Conservation (phyloP, 768 basidiomycete genomes). For the Termitomyces sp. region DNA sequence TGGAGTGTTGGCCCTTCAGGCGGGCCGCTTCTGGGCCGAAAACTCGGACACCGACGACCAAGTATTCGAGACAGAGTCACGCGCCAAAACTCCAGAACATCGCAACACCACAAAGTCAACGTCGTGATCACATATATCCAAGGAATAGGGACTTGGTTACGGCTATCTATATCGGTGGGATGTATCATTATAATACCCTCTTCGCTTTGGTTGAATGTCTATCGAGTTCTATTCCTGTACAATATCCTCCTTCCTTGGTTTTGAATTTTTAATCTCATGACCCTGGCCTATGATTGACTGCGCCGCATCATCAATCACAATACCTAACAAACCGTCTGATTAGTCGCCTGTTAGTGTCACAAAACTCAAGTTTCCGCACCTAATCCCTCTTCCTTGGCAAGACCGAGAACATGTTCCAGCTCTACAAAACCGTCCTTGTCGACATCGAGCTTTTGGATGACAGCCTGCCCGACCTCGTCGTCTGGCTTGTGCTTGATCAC, state of each 20-base stretch:
- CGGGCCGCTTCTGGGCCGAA: constrained; percentile 83
- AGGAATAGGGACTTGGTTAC: constrained; percentile 4
- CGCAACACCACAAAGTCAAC: background rate
- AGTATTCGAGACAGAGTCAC: constrained; percentile 27
- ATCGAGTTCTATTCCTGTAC: constrained; percentile 56
- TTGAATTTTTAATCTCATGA: constrained; percentile 70
- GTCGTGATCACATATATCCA: background rate
- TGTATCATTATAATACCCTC: constrained; percentile 20
- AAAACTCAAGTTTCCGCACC: constrained; percentile 35
- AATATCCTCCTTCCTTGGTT: constrained; percentile 95
- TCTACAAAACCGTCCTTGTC: constrained; percentile 96
- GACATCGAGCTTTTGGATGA: constrained; percentile 91
- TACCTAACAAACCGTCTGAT: constrained; percentile 39
- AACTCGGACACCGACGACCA: constrained; percentile 60
- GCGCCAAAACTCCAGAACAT: constrained; percentile 27
- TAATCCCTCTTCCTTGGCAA: constrained; percentile 84
- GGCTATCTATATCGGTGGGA: constrained; percentile 14
- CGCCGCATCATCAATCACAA: constrained; percentile 81
- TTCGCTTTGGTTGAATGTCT: background rate
- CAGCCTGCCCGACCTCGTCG: constrained; percentile 79
- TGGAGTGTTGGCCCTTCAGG: constrained; percentile 80
- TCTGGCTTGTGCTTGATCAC: constrained; percentile 94
- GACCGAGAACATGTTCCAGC: constrained; percentile 87
- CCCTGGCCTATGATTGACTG: constrained; percentile 81
- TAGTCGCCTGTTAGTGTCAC: background rate